A percentile compares a stretch with the other conserved stretches of the same genome.
These are phyloP conservation scores for Cryphonectria carpinicola DNA, from an alignment of 2,329 filamentous ascomycete species.

Conservation along the genomic window DNA sequence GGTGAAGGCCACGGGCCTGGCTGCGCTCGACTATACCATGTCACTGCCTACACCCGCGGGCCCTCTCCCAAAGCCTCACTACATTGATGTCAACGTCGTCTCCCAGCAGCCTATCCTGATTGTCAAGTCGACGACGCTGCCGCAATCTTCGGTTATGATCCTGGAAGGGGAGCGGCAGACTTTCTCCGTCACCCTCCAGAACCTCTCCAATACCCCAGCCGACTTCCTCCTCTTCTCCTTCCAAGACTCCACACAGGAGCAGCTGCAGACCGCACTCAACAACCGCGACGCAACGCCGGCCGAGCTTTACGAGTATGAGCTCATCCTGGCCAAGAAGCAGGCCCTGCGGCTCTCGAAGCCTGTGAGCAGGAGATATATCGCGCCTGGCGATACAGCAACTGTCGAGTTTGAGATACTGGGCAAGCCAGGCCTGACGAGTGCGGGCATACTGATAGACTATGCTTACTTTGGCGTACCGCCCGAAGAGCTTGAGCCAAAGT, in stretches of 20 bases:
- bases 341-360: constrained; percentile 63
- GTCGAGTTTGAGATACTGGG: constrained; percentile 87
- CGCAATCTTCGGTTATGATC: constrained; percentile 88
- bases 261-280: constrained; percentile 73
- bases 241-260: constrained; percentile 81
- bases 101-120: constrained; percentile 76
- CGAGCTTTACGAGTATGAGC: constrained; percentile 85
- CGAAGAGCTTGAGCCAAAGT: constrained; percentile 71
- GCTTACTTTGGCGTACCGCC: constrained; percentile 73
- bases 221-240: constrained; percentile 89
- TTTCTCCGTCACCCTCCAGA: constrained; percentile 81
- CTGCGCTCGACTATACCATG: constrained; percentile 55
- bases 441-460: constrained; percentile 83
- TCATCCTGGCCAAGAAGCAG: constrained; percentile 75
- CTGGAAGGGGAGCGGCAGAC: constrained; percentile 83
- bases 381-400: constrained; percentile 66
- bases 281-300: constrained; percentile 77
- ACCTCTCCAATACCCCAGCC: constrained; percentile 74
- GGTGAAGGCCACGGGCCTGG: constrained; percentile 74
- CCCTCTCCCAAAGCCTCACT: constrained; percentile 49
- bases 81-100: constrained; percentile 73
- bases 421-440: constrained; percentile 80
- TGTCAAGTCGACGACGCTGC: constrained; percentile 75
- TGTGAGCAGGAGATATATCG: constrained; percentile 62
- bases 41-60: constrained; percentile 42